Evolutionary conservation across 2,329 filamentous ascomycete species (phyloP).

Genomic region (Penicillium sclerotigenum): DNA sequence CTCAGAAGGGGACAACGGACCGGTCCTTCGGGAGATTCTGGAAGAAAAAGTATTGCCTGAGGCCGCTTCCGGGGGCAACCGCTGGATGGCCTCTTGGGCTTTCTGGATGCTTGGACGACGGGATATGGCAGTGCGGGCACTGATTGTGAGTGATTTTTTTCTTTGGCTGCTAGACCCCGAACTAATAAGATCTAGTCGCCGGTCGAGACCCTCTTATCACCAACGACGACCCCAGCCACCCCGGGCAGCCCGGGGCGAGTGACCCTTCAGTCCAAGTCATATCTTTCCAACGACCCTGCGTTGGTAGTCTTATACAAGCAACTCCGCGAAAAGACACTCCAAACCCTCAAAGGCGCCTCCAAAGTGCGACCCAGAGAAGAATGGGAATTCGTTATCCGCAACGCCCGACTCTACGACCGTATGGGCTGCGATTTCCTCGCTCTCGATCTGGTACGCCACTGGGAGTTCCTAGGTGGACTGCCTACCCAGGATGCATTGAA

Average conservation of each 20-base stretch:
- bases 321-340: constrained; percentile 73
- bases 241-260: constrained; percentile 60
- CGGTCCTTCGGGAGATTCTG: constrained; percentile 69
- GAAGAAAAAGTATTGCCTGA: constrained; percentile 74
- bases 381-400: constrained; percentile 86
- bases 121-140: constrained; percentile 77
- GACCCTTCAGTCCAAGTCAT: constrained; percentile 67
- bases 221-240: constrained; percentile 43
- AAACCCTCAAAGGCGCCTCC: constrained; percentile 80
- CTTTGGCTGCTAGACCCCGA: not conserved
- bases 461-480: constrained; percentile 48
- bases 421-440: constrained; percentile 94
- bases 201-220: constrained; percentile 64
- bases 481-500: constrained; percentile 32
- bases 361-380: constrained; percentile 75
- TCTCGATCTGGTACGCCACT: constrained; percentile 63
- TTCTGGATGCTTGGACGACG: constrained; percentile 85
- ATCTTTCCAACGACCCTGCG: constrained; percentile 85
- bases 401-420: constrained; percentile 75
- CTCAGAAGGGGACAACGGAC: constrained; percentile 80
- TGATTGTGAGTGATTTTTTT: constrained; percentile 61
- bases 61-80: constrained; percentile 76
- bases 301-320: constrained; percentile 84
- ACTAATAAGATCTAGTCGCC: constrained; percentile 58
- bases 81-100: constrained; percentile 93